Base-by-base conservation (phyloP, 2,329 filamentous ascomycete species). In the Fusarium sp. region DNA sequence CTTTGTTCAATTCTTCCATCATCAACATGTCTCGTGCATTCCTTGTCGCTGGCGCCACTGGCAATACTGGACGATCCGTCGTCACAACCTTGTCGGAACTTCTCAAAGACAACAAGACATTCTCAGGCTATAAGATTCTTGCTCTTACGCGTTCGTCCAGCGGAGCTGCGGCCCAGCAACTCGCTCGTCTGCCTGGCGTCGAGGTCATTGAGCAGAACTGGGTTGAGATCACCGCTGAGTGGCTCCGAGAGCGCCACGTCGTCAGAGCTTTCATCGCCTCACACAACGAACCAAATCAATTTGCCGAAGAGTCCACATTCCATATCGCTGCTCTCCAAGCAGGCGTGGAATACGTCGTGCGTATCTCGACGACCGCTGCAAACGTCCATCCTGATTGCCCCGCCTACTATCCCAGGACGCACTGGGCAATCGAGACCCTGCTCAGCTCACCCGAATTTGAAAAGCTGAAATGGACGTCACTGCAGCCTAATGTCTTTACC, bases 1-100 rank as follows among this genome's bases (percentile, higher is more conserved):
- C 17, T 15, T 4, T 18, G 0, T 24, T 26, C 0, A 22, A 6
- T 26, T 4, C n/a, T 1, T 3, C n/a, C 1, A 2, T 54, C 3
- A 9, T 20, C 6, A 32, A 24, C 2, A 63, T 59, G 53, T 7
- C 35, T n/a, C 7, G 20, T 11, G 0, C 5, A 12, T 41, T 61
- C 1, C 61, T 63, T 8, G 36, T 63, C 35, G 42, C 36, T 0
- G 61, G 54, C 4, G 35, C 54, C 10, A 63, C 61, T 9, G 61
- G 61, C 15, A 63, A 60, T 2, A 63, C 42, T 0, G 61, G 61
- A 11, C 20, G n/a, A 61, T 17, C 18, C 15, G 15, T 48, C 1
- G 54, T 60, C 8, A 17, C 39, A 14, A 48, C 54, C 0, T 10
- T 63, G 2, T 48, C 55, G 0, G 10, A 26, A 5, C 9, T 35